Base-by-base conservation (phyloP, 2,329 filamentous ascomycete species). In the Fusarium subglutinans region DNA sequence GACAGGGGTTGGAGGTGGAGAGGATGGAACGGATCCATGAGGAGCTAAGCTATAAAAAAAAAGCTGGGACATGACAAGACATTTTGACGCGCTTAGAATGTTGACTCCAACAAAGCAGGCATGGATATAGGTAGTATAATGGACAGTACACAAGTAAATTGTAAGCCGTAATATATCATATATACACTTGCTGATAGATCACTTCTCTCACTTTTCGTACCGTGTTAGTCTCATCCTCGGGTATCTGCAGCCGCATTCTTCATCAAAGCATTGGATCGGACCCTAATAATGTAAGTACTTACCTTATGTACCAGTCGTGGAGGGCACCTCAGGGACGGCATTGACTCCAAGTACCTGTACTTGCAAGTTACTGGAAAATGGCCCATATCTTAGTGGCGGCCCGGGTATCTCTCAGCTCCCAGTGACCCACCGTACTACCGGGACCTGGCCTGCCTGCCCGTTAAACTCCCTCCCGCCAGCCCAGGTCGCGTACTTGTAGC, bases 401-500 rank as follows among this genome's bases (percentile, higher is more conserved):
- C 30, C 35, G 57, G 43, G 72, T 75, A 73, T 44, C 59, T 50
- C 13, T 26, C 30, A 58, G 38, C 45, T 75, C 72, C 8, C 54
- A 41, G 41, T 47, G 72, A 73, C 72, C 72, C 72, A 75, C 73
- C 48, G 37, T 60, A 77, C 76, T 76, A 65, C 74, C 74, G 76
- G 77, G 76, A 72, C 72, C 75, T 75, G 73, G 60, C 70, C 72
- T 68, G 72, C 75, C 78, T 68, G 72, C 76, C 78, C 68, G 68
- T 70, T 70, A 70, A 69, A 76, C 74, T 70, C 67, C 66, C 72
- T 76, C 73, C 69, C 67, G 48, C 50, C 58, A 61, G 73, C 35
- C 50, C 58, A 61, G 73, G 51, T 77, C 77, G 79, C 79, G 78
- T 75, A 58, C 40, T 51, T 37, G 59, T 51, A 78, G 76, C 75